phyloP scores from a whole-genome alignment of 148 eudicot genomes.

The Rhododendron kiyosumense region DNA sequence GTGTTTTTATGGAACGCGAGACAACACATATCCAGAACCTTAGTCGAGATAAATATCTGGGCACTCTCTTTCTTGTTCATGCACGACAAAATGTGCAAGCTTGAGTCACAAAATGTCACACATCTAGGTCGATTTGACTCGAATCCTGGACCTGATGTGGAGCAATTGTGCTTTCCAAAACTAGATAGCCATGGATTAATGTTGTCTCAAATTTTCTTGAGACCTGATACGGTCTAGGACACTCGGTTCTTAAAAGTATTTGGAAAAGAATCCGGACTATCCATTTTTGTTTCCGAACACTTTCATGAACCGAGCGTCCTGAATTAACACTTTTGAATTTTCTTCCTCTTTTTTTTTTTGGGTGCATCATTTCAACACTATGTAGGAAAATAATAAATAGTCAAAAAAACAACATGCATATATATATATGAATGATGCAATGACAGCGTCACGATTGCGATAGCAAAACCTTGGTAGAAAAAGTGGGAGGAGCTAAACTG shows the following conservation, averaged over 20 bases:
- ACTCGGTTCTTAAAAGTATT: too few relatives aligned
- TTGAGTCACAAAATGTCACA: too few relatives aligned
- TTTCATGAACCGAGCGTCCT: too few relatives aligned
- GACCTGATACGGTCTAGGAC: too few relatives aligned
- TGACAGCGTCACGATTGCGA: slow-evolving; percentile 1
- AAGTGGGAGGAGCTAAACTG: neutral
- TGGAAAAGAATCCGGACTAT: too few relatives aligned
- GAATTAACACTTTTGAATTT: too few relatives aligned
- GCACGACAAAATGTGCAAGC: neutral
- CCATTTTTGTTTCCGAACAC: too few relatives aligned
- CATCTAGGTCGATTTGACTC: too few relatives aligned
- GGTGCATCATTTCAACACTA: neutral
- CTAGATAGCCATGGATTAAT: neutral
- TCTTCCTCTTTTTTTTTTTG: neutral
- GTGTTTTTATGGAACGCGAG: too few relatives aligned
- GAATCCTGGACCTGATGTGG: too few relatives aligned
- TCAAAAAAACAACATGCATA: neutral
- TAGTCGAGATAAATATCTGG: neutral
- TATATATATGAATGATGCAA: neutral
- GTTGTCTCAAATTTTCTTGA: neutral
- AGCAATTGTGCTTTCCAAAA: neutral
- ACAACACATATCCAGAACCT: neutral
- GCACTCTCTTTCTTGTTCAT: neutral
- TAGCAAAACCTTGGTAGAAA: neutral
- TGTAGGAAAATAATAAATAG: neutral